These are phyloP conservation scores for Blastobotrys parvus DNA, from an alignment of 805 yeast genomes.

Conservation along the genomic window DNA sequence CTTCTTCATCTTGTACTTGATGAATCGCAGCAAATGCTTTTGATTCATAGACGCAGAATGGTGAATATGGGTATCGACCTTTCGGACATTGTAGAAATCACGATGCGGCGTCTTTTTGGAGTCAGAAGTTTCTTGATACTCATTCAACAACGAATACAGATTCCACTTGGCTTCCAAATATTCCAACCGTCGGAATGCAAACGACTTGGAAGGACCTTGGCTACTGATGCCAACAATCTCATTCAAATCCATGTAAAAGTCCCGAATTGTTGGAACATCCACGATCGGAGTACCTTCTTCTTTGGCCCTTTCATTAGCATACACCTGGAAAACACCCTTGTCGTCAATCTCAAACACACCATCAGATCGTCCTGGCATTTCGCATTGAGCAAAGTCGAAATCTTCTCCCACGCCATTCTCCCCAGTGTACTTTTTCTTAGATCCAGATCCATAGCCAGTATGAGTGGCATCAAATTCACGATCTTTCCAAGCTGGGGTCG, in stretches of 20 bases:
- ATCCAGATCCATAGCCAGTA: not conserved
- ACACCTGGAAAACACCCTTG: slow-evolving; percentile 66
- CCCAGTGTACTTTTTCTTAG: not conserved
- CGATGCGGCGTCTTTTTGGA: slow-evolving; percentile 93
- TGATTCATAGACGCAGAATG: slow-evolving; percentile 99
- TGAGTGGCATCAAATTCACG: slow-evolving; percentile 34
- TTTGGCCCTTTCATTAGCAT: slow-evolving; percentile 25
- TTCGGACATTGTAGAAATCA: slow-evolving; percentile 93
- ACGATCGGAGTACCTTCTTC: slow-evolving; percentile 35
- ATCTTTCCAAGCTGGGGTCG: slow-evolving; percentile 76
- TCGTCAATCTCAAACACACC: slow-evolving; percentile 41
- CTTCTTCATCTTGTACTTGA: slow-evolving; percentile 87
- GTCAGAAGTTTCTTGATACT: slow-evolving; percentile 84
- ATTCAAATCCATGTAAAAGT: slow-evolving; percentile 78
- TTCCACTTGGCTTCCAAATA: slow-evolving; percentile 97
- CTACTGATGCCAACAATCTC: slow-evolving; percentile 65
- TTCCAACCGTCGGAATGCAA: slow-evolving; percentile 89
- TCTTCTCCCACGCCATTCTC: slow-evolving; percentile 33
- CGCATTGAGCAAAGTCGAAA: slow-evolving; percentile 51
- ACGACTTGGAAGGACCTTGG: slow-evolving; percentile 94
- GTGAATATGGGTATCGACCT: slow-evolving; percentile 97
- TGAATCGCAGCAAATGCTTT: slow-evolving; percentile 88
- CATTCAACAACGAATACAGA: slow-evolving; percentile 77
- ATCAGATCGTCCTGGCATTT: slow-evolving; percentile 44
- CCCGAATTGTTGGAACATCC: slow-evolving; percentile 67